These are phyloP conservation scores for Cutaneotrichosporon sp. DNA, from an alignment of 1,284 basidiomycete species.

Conservation along the genomic window DNA sequence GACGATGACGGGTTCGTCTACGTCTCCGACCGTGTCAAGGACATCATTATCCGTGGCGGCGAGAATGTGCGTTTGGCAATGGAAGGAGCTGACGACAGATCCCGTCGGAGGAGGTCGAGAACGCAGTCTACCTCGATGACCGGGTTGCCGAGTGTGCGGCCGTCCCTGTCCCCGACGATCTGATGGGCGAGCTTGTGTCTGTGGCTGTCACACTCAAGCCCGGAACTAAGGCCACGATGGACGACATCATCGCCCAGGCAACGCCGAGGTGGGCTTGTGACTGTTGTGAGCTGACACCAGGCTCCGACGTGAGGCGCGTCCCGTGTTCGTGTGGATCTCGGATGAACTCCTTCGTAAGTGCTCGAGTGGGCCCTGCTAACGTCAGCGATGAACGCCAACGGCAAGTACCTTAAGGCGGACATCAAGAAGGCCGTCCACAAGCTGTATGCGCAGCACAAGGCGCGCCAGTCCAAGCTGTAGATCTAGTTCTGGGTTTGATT, in stretches of 20 bases:
- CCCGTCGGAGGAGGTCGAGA: conserved; percentile 40
- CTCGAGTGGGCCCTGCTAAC: neutral
- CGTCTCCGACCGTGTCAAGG: conserved; percentile 35
- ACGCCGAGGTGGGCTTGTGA: neutral
- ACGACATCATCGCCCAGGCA: neutral
- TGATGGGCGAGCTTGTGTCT: conserved; percentile 38
- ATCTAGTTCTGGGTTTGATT: too few relatives aligned
- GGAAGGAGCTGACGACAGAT: too few relatives aligned
- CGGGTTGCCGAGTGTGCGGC: conserved; percentile 34
- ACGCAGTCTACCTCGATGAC: conserved; percentile 34
- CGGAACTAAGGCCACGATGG: conserved; percentile 4
- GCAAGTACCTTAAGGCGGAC: conserved; percentile 16
- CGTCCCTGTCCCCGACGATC: conserved; percentile 25
- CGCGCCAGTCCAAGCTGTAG: conserved; percentile 14
- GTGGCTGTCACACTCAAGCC: conserved; percentile 28
- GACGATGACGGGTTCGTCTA: conserved; percentile 39
- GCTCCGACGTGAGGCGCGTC: conserved; percentile 10
- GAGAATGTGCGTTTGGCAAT: too few relatives aligned
- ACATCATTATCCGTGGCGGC: conserved; percentile 44
- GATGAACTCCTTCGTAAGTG: conserved; percentile 3
- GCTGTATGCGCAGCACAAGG: conserved; percentile 22
- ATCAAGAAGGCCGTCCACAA: conserved; percentile 18
- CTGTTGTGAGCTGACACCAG: conserved; percentile 9
- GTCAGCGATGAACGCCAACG: conserved; percentile 12
- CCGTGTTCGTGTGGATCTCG: conserved; percentile 7